Conservation (phyloP, 2,329 filamentous ascomycete species). For the Ceratocystis albifundus region DNA sequence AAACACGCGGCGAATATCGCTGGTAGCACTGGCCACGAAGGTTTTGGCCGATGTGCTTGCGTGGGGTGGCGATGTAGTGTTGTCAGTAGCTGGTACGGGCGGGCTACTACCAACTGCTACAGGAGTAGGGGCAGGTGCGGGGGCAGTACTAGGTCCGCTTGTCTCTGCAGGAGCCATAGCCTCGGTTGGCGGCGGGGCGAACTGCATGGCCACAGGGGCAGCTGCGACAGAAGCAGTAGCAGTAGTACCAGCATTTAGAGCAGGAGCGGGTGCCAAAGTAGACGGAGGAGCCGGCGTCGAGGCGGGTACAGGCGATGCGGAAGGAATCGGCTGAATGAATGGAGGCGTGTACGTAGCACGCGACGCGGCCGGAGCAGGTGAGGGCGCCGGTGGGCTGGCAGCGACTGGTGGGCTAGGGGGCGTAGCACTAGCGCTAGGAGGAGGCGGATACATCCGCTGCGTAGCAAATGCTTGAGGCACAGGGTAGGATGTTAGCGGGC, state of each 20-base stretch:
- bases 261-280: background rate
- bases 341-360: background rate
- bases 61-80: background rate
- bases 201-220: background rate
- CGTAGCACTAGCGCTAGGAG: constrained; percentile 26
- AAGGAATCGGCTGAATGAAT: background rate
- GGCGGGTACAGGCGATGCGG: background rate
- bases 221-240: background rate
- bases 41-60: constrained; percentile 27
- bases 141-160: background rate
- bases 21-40: constrained; percentile 23
- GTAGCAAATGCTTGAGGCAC: constrained; percentile 27
- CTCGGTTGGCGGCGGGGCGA: constrained; percentile 20
- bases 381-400: background rate
- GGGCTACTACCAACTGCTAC: no score
- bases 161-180: constrained; percentile 25
- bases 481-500: constrained; percentile 29
- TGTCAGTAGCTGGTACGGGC: background rate
- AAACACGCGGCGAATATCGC: constrained; percentile 25
- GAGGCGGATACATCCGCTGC: constrained; percentile 27
- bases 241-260: background rate
- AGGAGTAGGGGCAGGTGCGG: background rate
- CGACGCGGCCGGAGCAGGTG: background rate
- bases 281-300: background rate
- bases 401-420: constrained; percentile 10